Percentiles rank a stretch among this genome's conserved stretches.
These are phyloP conservation scores for Pythium volutum DNA, from an alignment of 352 stramenopile genomes.

Conservation along the genomic window DNA sequence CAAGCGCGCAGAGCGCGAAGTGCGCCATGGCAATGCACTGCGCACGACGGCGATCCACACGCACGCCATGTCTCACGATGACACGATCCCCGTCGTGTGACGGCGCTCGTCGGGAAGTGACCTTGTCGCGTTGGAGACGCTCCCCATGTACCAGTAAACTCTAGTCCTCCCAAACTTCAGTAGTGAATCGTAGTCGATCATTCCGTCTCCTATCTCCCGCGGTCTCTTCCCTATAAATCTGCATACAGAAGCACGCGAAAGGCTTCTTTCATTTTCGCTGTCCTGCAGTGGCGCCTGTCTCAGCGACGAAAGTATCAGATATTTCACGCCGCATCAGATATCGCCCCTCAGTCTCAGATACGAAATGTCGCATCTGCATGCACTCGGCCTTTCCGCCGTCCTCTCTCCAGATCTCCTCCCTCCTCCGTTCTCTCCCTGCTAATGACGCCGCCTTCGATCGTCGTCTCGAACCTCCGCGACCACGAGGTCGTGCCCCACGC, in stretches of 20 bases:
- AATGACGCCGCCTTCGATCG: conserved; percentile 29
- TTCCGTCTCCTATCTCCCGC: no score
- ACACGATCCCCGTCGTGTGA: conserved; percentile 24
- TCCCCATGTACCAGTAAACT: conserved; percentile 32
- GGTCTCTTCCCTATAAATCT: no score
- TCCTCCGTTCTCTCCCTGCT: not conserved
- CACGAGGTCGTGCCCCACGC: conserved; percentile 65
- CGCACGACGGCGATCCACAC: conserved; percentile 4
- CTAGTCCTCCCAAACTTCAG: no score
- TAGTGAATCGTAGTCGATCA: no score
- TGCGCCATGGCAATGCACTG: conserved; percentile 1
- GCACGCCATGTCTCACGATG: conserved; percentile 13
- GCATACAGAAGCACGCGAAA: no score
- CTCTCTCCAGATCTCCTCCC: not conserved
- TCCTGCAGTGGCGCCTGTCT: no score
- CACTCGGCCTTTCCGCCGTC: not conserved
- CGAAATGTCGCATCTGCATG: no score
- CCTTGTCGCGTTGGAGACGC: conserved; percentile 6
- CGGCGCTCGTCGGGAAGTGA: conserved; percentile 6
- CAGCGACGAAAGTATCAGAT: no score
- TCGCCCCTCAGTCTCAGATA: no score
- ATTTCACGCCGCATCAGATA: no score
- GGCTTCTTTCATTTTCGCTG: no score
- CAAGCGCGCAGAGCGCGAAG: conserved; percentile 20
- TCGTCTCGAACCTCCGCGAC: conserved; percentile 83